A percentile compares a stretch with the other conserved stretches of the same genome.
Conservation (phyloP, 2,329 filamentous ascomycete species). For the Colletotrichum lupini region DNA sequence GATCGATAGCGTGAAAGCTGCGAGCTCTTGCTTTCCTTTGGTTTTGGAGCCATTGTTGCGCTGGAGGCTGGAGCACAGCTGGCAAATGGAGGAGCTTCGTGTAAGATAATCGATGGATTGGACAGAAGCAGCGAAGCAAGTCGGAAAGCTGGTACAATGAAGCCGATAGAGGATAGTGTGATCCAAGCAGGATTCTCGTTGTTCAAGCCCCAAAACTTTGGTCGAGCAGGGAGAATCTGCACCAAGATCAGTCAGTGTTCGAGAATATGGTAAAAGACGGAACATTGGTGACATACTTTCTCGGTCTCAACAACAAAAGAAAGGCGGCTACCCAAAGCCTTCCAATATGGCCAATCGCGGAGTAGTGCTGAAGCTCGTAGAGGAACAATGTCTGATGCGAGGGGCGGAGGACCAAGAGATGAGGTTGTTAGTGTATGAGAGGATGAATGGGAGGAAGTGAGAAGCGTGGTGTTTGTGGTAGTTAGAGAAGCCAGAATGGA, state of each 20-base stretch:
- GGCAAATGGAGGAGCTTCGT: no score
- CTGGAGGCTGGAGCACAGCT: no score
- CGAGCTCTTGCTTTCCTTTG: not conserved
- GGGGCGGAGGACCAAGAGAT: not conserved
- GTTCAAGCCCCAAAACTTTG: not conserved
- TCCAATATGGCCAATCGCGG: not conserved
- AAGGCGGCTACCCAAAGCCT: not conserved
- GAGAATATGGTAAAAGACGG: not conserved
- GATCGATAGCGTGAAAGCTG: not conserved
- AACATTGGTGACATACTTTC: not conserved
- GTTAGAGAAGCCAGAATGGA: not conserved
- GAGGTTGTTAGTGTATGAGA: not conserved
- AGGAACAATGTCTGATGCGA: not conserved
- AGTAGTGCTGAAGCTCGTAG: not conserved
- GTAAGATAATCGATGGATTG: not conserved
- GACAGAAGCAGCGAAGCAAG: not conserved
- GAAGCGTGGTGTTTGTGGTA: not conserved
- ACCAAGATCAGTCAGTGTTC: not conserved
- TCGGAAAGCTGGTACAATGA: not conserved
- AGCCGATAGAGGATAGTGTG: not conserved
- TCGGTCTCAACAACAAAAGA: not conserved
- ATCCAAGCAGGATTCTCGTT: not conserved
- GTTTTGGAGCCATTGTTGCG: not conserved
- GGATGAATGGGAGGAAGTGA: not conserved
- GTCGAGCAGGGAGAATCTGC: not conserved